Conservation (phyloP, 441 rosid genomes). For the Capsella rubella region DNA sequence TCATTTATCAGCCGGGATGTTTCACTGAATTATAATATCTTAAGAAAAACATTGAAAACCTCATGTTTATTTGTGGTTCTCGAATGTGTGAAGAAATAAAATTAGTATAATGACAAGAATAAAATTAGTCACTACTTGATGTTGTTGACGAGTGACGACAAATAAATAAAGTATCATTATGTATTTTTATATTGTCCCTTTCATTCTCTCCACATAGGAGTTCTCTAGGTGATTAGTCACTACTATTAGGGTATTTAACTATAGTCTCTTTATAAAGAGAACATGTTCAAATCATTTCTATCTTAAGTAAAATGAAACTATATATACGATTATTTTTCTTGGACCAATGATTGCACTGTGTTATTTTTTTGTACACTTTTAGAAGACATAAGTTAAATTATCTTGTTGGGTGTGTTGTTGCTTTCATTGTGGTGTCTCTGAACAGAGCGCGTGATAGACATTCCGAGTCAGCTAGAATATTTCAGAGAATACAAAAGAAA, state of each 20-base stretch:
- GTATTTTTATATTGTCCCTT: background rate
- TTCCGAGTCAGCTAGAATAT: conserved; percentile 63
- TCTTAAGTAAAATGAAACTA: background rate
- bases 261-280: background rate
- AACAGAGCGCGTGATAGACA: conserved; percentile 62
- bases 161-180: no score
- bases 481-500: conserved; percentile 72
- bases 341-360: background rate
- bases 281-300: background rate
- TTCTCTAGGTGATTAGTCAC: background rate
- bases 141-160: background rate
- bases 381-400: background rate
- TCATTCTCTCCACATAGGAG: no score
- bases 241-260: no score
- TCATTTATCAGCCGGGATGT: background rate
- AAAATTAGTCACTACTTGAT: background rate
- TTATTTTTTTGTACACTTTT: background rate
- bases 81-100: background rate
- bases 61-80: conserved; percentile 7
- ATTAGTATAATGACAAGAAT: background rate
- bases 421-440: conserved; percentile 10
- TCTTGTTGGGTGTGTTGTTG: conserved; percentile 12
- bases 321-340: no score
- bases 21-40: background rate
- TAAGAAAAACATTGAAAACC: background rate